Conservation (phyloP, 2,329 filamentous ascomycete species). For the Claviceps digitariae region DNA sequence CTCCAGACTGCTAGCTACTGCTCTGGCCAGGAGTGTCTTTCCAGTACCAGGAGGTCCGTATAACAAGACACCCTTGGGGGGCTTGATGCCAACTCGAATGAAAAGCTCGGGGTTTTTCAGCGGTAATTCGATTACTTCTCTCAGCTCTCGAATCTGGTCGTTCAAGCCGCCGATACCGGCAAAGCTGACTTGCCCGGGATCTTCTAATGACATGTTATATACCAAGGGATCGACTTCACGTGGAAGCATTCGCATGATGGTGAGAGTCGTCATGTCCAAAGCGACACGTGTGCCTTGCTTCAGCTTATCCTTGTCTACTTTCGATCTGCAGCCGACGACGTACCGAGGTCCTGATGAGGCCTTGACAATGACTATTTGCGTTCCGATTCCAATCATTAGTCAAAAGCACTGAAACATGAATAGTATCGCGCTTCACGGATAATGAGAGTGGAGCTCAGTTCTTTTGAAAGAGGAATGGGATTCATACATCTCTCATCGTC, state of each 20-base stretch:
- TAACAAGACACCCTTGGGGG: constrained; percentile 89
- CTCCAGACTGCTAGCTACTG: constrained; percentile 89
- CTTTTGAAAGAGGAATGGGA: not conserved
- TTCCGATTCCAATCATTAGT: constrained; percentile 1
- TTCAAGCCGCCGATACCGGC: constrained; percentile 95
- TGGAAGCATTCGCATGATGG: constrained; percentile 99
- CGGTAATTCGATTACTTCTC: constrained; percentile 94
- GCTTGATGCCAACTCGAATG: constrained; percentile 93
- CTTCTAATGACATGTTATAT: constrained; percentile 99
- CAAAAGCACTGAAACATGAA: not conserved
- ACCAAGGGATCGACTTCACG: constrained; percentile 96
- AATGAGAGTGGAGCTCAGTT: not conserved
- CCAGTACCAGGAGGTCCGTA: constrained; percentile 95
- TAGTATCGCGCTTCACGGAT: not conserved
- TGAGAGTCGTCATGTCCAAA: constrained; percentile 97
- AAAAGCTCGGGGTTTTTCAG: constrained; percentile 98
- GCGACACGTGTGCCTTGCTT: constrained; percentile 98
- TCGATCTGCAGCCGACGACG: constrained; percentile 94
- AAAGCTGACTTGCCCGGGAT: constrained; percentile 95
- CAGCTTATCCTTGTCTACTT: constrained; percentile 92
- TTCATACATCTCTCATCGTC: constrained; percentile 92
- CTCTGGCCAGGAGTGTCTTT: constrained; percentile 87
- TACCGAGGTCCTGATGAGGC: constrained; percentile 95
- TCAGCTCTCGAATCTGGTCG: constrained; percentile 92
- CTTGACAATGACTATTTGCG: constrained; percentile 76